Conservation (phyloP, 768 basidiomycete genomes). For the Auriscalpium microsporum region DNA sequence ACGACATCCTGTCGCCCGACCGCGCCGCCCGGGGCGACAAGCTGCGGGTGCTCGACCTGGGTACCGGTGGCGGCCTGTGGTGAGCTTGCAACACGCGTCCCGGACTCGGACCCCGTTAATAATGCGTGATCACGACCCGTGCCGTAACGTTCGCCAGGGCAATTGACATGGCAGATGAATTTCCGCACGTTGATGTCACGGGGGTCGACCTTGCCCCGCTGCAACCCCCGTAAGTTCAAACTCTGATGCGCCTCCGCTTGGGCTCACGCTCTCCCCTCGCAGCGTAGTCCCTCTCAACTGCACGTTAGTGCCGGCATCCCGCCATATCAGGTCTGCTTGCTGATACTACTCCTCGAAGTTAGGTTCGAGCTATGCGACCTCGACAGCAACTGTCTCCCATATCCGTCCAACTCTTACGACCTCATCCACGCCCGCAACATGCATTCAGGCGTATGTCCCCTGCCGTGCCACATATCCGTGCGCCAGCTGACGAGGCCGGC, state of each 20-base stretch:
- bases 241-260: background rate
- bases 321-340: background rate
- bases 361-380: conserved; percentile 71
- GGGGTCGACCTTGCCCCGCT: conserved; percentile 68
- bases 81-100: conserved; percentile 19
- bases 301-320: conserved; percentile 43
- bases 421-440: conserved; percentile 63
- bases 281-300: conserved; percentile 63
- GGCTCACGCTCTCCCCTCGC: conserved; percentile 5
- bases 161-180: conserved; percentile 66
- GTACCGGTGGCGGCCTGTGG: conserved; percentile 61
- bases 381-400: conserved; percentile 51
- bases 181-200: conserved; percentile 55
- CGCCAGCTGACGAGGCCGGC: background rate
- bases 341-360: background rate
- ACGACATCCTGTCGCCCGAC: conserved; percentile 37
- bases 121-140: background rate
- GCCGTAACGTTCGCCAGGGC: conserved; percentile 37
- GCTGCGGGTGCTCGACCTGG: conserved; percentile 51
- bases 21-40: conserved; percentile 20
- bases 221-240: conserved; percentile 48
- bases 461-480: conserved; percentile 7
- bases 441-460: conserved; percentile 50
- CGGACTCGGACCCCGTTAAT: background rate
- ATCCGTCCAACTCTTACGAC: conserved; percentile 55